Base-by-base conservation (phyloP, 768 basidiomycete species). In the Russula vinacea region DNA sequence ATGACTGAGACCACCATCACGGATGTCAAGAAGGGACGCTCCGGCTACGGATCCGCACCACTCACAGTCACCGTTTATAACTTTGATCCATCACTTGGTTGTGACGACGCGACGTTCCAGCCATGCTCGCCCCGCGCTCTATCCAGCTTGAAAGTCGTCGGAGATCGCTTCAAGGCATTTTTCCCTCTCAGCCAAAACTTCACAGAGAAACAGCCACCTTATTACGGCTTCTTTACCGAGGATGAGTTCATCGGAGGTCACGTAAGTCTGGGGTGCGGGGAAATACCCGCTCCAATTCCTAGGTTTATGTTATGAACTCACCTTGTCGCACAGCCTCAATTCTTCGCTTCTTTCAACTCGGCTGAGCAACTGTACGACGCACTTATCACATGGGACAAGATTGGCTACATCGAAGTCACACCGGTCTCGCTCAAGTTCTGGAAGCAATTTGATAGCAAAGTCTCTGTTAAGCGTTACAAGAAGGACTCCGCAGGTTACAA, bases 321-420 rank as follows among this genome's bases (percentile, higher is more conserved):
- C 19, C 5, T 33, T 22, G 2, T 50, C 6, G 32, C 1, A 22
- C 26, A 72, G 70, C 73, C 72, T 1, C 72, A 71, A 70, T 74
- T 74, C 58, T 69, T 72, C 51, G 32, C 70, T 44, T 72, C 68
- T 3, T 71, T 71, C 63, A 71, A 75, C 51, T 67, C 66, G 1
- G 73, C 72, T 5, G 72, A 73, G 33, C 74, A 72, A 66, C 67
- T 74, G 58, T 75, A 74, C 64, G 57, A 66, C 22, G 67, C 74
- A 1, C 51, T 72, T 35, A 58, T 58, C 33, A 70, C 68, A 8
- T 75, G 74, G 74, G 61, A 71, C 35, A 60, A 22, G 16, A 51
- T 57, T 16, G 70, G 69, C 50, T 39, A 55, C 17, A 49, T 76
- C 45, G 62, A 66, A n/a, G 66, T 76, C 24, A 73, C 73, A 13